A percentile compares a stretch with the other conserved stretches of the same genome.
phyloP scores from a whole-genome alignment of 169 alveolate species.

The Plasmodium vivax region DNA sequence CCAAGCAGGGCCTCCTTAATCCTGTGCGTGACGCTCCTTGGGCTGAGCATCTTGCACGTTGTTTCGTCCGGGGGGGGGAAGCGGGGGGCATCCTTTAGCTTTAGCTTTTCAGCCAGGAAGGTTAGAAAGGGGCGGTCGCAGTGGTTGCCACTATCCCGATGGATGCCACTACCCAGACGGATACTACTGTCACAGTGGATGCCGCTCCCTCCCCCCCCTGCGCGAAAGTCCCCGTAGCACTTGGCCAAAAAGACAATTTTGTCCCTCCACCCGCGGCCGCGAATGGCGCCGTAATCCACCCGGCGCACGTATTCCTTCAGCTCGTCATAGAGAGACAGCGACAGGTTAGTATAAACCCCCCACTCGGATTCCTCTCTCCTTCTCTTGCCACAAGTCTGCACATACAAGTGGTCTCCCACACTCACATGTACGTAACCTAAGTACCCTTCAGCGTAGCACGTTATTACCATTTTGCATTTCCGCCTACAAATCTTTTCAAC shows the following conservation, averaged over 20 bases:
- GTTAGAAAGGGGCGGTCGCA: not conserved
- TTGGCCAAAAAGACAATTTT: conserved; percentile 28
- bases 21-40: not conserved
- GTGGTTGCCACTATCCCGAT: not conserved
- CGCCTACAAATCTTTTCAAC: conserved; percentile 25
- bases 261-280: not conserved
- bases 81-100: not conserved
- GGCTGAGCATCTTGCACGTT: not conserved
- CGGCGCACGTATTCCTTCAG: conserved; percentile 4
- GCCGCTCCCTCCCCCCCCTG: not conserved
- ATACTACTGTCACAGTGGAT: not conserved
- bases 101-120: conserved; percentile 5
- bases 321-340: conserved; percentile 13
- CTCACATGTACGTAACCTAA: conserved; percentile 26
- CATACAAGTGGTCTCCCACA: conserved; percentile 11
- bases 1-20: not conserved
- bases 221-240: conserved; percentile 13
- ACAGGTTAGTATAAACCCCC: conserved; percentile 3
- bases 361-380: not conserved
- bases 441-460: conserved; percentile 5
- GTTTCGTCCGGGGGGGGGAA: not conserved
- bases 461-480: not conserved
- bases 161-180: not conserved
- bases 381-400: not conserved
- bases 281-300: not conserved